These are phyloP conservation scores for Ampelomyces quisqualis DNA, from an alignment of 2,329 filamentous ascomycete species.

Conservation along the genomic window DNA sequence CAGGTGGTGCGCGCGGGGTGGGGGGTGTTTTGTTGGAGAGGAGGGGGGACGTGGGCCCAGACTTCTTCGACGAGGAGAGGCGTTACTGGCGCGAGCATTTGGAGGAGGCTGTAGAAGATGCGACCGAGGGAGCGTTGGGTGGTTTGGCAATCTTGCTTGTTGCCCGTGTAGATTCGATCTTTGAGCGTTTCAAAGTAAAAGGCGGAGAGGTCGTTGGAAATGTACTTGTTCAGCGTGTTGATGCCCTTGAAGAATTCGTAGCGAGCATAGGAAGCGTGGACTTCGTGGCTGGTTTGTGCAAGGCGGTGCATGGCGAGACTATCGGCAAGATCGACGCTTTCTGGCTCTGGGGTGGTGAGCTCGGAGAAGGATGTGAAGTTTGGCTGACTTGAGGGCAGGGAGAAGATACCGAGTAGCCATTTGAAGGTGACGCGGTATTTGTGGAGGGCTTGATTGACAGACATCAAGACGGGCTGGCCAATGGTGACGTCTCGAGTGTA, in stretches of 20 bases:
- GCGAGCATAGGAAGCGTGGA: constrained; percentile 64
- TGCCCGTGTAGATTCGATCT: constrained; percentile 85
- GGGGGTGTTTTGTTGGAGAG: constrained; percentile 51
- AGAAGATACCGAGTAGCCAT: constrained; percentile 74
- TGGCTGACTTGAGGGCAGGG: constrained; percentile 45
- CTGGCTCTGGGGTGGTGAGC: constrained; percentile 11
- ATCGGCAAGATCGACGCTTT: constrained; percentile 33
- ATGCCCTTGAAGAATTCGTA: constrained; percentile 84
- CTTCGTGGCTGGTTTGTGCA: constrained; percentile 62
- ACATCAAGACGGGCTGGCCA: constrained; percentile 72
- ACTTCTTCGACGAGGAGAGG: constrained; percentile 85
- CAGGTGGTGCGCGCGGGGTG: constrained; percentile 33
- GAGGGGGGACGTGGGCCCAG: constrained; percentile 72
- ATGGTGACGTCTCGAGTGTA: constrained; percentile 87
- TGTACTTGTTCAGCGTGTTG: constrained; percentile 73
- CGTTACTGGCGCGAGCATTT: constrained; percentile 78
- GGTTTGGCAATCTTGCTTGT: constrained; percentile 60
- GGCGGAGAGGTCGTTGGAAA: constrained; percentile 79
- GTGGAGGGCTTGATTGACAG: constrained; percentile 72
- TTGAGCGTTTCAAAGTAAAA: constrained; percentile 95
- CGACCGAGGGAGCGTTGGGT: constrained; percentile 59
- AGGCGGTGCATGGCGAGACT: constrained; percentile 78
- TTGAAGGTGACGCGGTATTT: constrained; percentile 90
- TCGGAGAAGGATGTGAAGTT: constrained; percentile 26
- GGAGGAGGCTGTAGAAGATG: constrained; percentile 70